These are phyloP conservation scores for Trametes cinnabarina DNA, from an alignment of 768 basidiomycete genomes.

Conservation along the genomic window DNA sequence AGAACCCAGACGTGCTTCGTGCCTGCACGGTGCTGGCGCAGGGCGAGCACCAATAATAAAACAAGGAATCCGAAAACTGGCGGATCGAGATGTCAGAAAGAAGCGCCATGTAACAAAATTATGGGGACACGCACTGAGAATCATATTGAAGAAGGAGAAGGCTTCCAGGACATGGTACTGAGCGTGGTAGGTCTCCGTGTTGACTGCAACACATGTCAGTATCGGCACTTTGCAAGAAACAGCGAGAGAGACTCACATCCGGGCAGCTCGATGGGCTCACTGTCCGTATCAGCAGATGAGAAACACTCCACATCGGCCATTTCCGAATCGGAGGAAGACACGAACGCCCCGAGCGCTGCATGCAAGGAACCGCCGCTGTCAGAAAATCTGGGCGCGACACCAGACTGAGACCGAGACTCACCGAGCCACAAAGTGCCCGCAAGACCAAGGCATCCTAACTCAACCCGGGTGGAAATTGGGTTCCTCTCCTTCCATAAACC, in stretches of 20 bases:
- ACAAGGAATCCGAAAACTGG: conserved; percentile 50
- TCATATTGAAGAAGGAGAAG: conserved; percentile 76
- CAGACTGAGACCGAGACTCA: conserved; percentile 33
- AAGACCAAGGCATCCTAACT: conserved; percentile 68
- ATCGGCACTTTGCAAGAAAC: neutral
- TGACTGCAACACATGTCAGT: conserved; percentile 45
- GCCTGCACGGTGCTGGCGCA: conserved; percentile 44
- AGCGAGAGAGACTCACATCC: conserved; percentile 52
- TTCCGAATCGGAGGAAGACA: conserved; percentile 73
- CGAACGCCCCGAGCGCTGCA: conserved; percentile 69
- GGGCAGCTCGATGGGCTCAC: conserved; percentile 55
- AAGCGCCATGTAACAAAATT: neutral
- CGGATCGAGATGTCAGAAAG: conserved; percentile 18
- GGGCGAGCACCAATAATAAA: conserved; percentile 43
- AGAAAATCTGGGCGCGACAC: neutral
- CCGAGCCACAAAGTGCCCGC: conserved; percentile 79
- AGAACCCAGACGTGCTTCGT: conserved; percentile 60
- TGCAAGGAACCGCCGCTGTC: neutral
- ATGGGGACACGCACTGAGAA: conserved; percentile 50
- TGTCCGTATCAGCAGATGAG: conserved; percentile 50
- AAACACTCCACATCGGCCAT: conserved; percentile 83
- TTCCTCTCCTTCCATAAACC: conserved; percentile 64
- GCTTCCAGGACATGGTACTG: conserved; percentile 82
- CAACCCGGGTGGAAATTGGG: conserved; percentile 76
- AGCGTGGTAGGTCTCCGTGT: conserved; percentile 85